phyloP scores from a whole-genome alignment of 2,329 filamentous ascomycete genomes.

The Macrophomina tecta region DNA sequence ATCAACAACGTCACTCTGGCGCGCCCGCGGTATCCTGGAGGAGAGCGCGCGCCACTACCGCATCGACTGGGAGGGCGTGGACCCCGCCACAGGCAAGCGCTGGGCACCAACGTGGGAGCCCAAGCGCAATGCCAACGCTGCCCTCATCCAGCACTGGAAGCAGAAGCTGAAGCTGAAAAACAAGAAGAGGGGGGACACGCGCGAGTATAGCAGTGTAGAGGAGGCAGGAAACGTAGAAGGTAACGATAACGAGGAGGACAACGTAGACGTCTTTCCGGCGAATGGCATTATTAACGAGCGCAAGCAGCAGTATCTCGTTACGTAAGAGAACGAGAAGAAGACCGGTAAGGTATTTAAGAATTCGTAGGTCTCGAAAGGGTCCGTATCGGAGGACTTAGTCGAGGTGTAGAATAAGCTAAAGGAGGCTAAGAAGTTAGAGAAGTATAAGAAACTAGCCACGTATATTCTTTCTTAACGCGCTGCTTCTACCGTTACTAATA shows the following conservation, averaged over 20 bases:
- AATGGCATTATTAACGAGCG: background rate
- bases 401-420: background rate
- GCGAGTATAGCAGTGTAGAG: no score
- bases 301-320: background rate
- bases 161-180: background rate
- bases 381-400: background rate
- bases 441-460: no score
- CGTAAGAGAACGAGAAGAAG: background rate
- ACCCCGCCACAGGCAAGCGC: no score
- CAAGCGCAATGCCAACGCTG: no score
- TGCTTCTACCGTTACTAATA: no score
- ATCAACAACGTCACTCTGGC: no score
- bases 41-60: conserved; percentile 37
- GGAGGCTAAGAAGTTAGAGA: no score
- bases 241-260: background rate
- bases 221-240: background rate
- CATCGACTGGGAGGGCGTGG: no score
- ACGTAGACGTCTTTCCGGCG: background rate
- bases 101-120: no score
- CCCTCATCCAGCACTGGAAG: no score
- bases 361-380: background rate
- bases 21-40: conserved; percentile 37
- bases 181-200: no score
- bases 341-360: background rate
- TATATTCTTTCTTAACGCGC: no score